Evolutionary conservation across 139 green algal species (phyloP).

Genomic region (Chlorella sp.): DNA sequence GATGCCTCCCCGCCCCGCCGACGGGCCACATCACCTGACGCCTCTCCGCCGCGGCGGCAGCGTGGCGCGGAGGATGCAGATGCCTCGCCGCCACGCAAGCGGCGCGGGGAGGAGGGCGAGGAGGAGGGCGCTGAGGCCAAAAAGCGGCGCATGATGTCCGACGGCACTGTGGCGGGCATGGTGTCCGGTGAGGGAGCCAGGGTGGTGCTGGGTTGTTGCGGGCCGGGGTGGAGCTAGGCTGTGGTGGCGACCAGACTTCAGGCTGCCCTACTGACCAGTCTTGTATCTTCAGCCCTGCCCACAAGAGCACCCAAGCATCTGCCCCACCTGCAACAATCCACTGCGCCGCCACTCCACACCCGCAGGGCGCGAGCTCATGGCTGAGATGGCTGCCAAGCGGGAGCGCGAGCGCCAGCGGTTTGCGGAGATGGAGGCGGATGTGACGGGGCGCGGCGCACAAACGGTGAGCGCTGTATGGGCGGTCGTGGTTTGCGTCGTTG

Average conservation of each 20-base stretch:
- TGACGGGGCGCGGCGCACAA: constrained; percentile 56
- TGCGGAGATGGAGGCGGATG: constrained; percentile 19
- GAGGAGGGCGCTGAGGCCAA: constrained; percentile 24
- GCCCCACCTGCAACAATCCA: neutral
- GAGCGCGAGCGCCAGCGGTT: constrained; percentile 40
- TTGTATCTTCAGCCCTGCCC: no score
- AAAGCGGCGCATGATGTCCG: constrained; percentile 55
- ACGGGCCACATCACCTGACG: no score
- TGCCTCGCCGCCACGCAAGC: constrained; percentile 16
- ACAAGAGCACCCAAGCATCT: no score
- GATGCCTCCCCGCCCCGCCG: no score
- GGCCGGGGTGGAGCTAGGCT: no score
- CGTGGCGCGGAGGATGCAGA: constrained; percentile 21
- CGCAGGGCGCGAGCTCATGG: constrained; percentile 28
- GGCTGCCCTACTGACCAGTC: no score
- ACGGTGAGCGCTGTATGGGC: constrained; percentile 45
- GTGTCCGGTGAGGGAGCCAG: constrained; percentile 51
- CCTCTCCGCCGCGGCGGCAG: constrained; percentile 40
- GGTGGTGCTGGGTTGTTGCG: no score
- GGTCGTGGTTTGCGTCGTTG: neutral
- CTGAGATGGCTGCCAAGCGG: constrained; percentile 49
- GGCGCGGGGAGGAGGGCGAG: constrained; percentile 7
- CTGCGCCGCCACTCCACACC: neutral
- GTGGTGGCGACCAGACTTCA: no score
- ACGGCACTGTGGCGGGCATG: constrained; percentile 69